Base-by-base conservation (phyloP, 257 asterid species). In the Henckelia pumila region DNA sequence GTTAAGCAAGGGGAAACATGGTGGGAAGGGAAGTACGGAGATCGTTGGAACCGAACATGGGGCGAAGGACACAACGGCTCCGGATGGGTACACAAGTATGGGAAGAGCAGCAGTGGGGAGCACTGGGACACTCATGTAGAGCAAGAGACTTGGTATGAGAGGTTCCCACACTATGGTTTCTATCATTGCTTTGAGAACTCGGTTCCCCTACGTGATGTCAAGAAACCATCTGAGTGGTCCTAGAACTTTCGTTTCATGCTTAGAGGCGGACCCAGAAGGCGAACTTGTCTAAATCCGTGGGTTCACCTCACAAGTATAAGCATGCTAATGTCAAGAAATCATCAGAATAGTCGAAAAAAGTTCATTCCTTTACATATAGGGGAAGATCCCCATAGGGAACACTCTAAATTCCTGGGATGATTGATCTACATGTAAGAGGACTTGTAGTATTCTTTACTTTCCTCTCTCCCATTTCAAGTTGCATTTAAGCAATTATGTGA, bases 31-130 rank as follows among this genome's bases (percentile, higher is more conserved):
- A 86, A 85, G 59, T 50, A 85, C 2, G 93, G 97, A 19, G 97
- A 88, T 7, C 84, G 87, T 10, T 94, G 99, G 99, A 88, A 87
- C 73, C 87, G 97, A 17, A 93, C 97, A 0, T 93, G 99, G 99
- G 99, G 99, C 0, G 99, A 93, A 73, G 95, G 90, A 6, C 99
- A 93, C 83, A 85, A 88, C 16, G 95, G 96, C 5, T 78, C 97
- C 0, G 99, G 99, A 14, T 90, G 97, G 97, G 87, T 93, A 62
- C 99, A 93, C 95, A 90, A 93, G 86, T 93, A 90, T 29, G 99
- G 99, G 6, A 84, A 78, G 84, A 90, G 99, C 83, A 94, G 97
- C 87, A 79, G 92, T 23, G 99, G 97, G 1, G 99, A 93, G 81
- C 99, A 94, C 14, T 94, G 99, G 99, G 99, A 94, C 73, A 87